Conservation (phyloP, 2,329 filamentous ascomycete genomes). For the Epichloe uncinata region DNA sequence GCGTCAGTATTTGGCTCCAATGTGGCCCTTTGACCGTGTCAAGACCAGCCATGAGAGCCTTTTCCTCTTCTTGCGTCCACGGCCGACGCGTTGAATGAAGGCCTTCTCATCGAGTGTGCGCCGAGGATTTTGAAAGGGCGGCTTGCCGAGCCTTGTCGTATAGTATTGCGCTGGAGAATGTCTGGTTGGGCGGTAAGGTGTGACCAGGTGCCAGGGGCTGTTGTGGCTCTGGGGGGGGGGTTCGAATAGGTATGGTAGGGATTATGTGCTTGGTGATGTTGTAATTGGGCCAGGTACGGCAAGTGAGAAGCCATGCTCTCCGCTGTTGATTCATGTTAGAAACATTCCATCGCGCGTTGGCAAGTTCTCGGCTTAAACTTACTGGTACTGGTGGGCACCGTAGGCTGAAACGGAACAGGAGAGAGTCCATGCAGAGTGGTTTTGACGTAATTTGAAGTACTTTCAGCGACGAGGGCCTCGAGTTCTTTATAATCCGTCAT, state of each 20-base stretch:
- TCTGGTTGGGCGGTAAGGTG: slow-evolving; percentile 42
- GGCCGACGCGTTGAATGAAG: slow-evolving; percentile 55
- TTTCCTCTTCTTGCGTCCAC: slow-evolving; percentile 83
- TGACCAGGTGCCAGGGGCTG: slow-evolving; percentile 18
- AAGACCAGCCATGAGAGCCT: slow-evolving; percentile 76
- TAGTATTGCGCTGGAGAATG: slow-evolving; percentile 38
- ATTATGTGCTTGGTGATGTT: slow-evolving; percentile 24
- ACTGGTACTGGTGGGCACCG: slow-evolving; percentile 26
- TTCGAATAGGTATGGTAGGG: slow-evolving; percentile 23
- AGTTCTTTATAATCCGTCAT: slow-evolving; percentile 29
- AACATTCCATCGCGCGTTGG: not conserved
- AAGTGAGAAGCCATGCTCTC: slow-evolving; percentile 23
- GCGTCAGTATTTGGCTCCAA: slow-evolving; percentile 80
- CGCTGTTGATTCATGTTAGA: slow-evolving; percentile 9
- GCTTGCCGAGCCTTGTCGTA: slow-evolving; percentile 48
- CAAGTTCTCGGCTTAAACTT: slow-evolving; percentile 17
- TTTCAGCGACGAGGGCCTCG: slow-evolving; percentile 29
- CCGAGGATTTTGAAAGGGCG: slow-evolving; percentile 41
- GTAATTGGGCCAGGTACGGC: slow-evolving; percentile 23
- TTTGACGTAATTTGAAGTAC: slow-evolving; percentile 31
- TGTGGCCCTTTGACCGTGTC: slow-evolving; percentile 84
- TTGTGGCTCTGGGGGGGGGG: slow-evolving; percentile 21
- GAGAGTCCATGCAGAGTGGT: slow-evolving; percentile 30
- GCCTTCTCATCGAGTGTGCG: slow-evolving; percentile 42
- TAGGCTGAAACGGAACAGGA: slow-evolving; percentile 29